Evolutionary conservation across 164 flowering plant species (phyloP), one percentile per base, ranked within the genome.

Genomic region (Cinnamomum micranthum): DNA sequence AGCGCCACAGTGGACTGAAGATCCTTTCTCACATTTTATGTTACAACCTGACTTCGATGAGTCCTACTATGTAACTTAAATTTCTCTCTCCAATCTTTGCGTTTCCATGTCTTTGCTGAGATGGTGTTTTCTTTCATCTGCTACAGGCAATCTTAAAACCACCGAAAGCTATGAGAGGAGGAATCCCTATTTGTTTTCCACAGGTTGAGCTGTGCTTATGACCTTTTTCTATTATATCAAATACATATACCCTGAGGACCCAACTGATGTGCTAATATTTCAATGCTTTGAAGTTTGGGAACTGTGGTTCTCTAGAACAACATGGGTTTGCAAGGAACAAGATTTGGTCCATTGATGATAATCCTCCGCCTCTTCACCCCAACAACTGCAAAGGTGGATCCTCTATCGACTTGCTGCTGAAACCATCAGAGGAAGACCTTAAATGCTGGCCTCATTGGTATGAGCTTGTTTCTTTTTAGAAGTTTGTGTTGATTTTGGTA

Each of bases 361-460:
- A 86, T 78, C 89, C 99, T 75, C 94, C 92, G 52, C 97, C 95
- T 67, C 74, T 88, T 78, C 86, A 58, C 27, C 79, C 85, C 23
- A 88, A 76, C 77, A 92, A 92, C 77, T 82, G 86, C 31, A 74
- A 63, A 28, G 92, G 92, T 4, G 91, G 87, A 85, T 82, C 96
- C 35, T 86, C 73, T 66, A 68, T 91, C 68, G 97, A 93, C 80
- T 86, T 95, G 74, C 74, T 93, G 58, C 92, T 92, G 63, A 91
- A 84, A 85, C 91, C 98, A 69, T 84, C 93, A 22, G 92, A 94
- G 81, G 98, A 93, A 35, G 99, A 95, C 80, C 85, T 89, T 63
- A 95, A 88, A 82, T 80, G 77, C 79, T 95, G 98, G 97, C 97
- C 97, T 20, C 89, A 93, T 76, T 85, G 92, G 99, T 95, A 88